Evolutionary conservation across 306 rosid species (phyloP).

Genomic region (Arachis hypogaea): DNA sequence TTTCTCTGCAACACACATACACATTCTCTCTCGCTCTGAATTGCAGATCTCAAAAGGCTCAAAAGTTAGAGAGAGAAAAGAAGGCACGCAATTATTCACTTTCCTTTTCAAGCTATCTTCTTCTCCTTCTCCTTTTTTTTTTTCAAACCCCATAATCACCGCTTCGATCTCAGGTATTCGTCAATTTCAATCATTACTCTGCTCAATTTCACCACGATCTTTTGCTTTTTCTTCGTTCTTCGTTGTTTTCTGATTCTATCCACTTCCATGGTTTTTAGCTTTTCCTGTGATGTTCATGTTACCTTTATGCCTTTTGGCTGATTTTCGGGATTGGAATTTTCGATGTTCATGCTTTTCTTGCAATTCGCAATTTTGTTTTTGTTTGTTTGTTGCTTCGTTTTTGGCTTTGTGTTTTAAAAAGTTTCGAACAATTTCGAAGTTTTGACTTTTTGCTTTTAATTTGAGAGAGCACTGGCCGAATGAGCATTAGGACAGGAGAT

Average conservation of each 20-base stretch:
- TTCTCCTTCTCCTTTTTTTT: conserved; percentile 17
- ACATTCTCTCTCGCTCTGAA: conserved; percentile 42
- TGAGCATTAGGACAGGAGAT: conserved; percentile 10
- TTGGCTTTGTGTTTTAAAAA: neutral
- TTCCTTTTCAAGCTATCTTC: conserved; percentile 48
- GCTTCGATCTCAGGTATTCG: conserved; percentile 69
- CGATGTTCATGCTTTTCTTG: neutral
- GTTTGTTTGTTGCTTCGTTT: conserved; percentile 1
- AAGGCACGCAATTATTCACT: conserved; percentile 64
- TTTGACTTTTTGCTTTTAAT: conserved; percentile 23
- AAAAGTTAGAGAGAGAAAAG: conserved; percentile 73
- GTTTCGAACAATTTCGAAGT: conserved; percentile 6
- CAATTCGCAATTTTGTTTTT: neutral
- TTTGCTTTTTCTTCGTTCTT: neutral
- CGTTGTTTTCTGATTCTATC: conserved; percentile 23
- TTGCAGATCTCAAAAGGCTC: conserved; percentile 58
- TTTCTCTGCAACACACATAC: conserved; percentile 31
- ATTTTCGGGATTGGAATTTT: conserved; percentile 34
- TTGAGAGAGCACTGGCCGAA: conserved; percentile 12
- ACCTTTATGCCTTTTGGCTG: conserved; percentile 33
- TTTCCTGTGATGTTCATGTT: conserved; percentile 19
- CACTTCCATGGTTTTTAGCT: conserved; percentile 12
- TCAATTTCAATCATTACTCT: conserved; percentile 38
- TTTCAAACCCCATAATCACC: conserved; percentile 38
- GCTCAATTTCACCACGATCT: conserved; percentile 10